A percentile compares a stretch with the other conserved stretches of the same genome.
phyloP scores from a whole-genome alignment of 2,329 filamentous ascomycete species.

The Pyricularia sp. region DNA sequence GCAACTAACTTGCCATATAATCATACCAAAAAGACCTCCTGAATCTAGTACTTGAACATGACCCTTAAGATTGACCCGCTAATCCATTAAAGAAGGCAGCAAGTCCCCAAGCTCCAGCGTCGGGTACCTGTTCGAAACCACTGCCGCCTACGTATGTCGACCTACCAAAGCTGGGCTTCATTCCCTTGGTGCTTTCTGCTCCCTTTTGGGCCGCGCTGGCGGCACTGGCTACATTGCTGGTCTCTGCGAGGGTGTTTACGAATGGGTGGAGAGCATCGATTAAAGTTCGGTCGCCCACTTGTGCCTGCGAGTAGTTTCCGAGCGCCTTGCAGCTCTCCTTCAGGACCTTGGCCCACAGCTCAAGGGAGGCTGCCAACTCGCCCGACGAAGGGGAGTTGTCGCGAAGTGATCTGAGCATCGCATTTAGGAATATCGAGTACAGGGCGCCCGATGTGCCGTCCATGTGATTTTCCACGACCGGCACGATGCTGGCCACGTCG shows the following conservation, averaged over 20 bases:
- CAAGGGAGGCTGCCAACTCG: constrained; percentile 19
- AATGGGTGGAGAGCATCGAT: constrained; percentile 86
- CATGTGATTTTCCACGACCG: constrained; percentile 48
- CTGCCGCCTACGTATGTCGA: constrained; percentile 73
- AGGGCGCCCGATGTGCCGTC: constrained; percentile 53
- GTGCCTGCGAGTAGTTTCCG: constrained; percentile 76
- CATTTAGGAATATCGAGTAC: constrained; percentile 81
- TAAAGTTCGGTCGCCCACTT: constrained; percentile 78
- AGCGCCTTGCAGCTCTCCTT: constrained; percentile 62
- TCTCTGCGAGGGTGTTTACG: constrained; percentile 58
- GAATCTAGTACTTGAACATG: background rate
- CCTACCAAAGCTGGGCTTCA: constrained; percentile 81
- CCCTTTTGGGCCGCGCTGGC: constrained; percentile 67
- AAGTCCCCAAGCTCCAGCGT: constrained; percentile 63
- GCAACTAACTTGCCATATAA: background rate
- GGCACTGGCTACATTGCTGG: constrained; percentile 60
- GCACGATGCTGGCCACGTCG: constrained; percentile 42
- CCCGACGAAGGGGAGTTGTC: constrained; percentile 24
- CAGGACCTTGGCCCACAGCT: constrained; percentile 55
- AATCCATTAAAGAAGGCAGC: constrained; percentile 75
- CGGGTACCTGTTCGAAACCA: constrained; percentile 62
- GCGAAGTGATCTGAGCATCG: constrained; percentile 58
- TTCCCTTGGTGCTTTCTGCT: constrained; percentile 78
- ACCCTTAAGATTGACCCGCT: constrained; percentile 30
- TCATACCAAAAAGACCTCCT: background rate